phyloP scores from a whole-genome alignment of 495 filamentous ascomycete species.

The Annulohypoxylon stygium region DNA sequence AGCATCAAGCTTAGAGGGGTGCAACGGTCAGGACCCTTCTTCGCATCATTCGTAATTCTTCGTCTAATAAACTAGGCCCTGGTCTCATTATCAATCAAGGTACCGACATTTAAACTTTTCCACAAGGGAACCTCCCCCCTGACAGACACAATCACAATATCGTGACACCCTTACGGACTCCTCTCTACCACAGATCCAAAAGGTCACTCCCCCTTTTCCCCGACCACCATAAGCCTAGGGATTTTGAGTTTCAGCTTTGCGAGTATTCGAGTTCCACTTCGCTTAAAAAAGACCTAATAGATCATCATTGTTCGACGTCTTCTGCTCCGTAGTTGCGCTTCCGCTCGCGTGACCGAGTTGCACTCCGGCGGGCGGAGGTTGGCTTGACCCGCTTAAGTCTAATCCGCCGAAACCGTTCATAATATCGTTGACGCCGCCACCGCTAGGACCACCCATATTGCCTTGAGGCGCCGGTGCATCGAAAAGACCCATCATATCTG shows the following conservation, averaged over 20 bases:
- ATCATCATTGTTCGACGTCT: conserved; percentile 87
- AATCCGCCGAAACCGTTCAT: conserved; percentile 89
- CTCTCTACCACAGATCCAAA: conserved; percentile 33
- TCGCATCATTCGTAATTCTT: conserved; percentile 30
- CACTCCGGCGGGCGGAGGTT: conserved; percentile 68
- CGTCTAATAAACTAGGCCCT: conserved; percentile 29
- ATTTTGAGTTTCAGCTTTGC: conserved; percentile 15
- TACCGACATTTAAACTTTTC: conserved; percentile 21
- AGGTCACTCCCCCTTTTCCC: conserved; percentile 12
- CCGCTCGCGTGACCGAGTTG: conserved; percentile 59
- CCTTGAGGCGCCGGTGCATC: conserved; percentile 61
- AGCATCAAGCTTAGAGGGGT: not conserved
- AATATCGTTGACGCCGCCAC: conserved; percentile 68
- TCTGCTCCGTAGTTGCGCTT: conserved; percentile 45
- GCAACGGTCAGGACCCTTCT: conserved; percentile 8
- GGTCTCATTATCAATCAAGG: conserved; percentile 22
- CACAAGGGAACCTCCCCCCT: conserved; percentile 8
- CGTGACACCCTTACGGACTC: not conserved
- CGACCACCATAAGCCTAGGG: not conserved
- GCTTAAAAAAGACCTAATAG: conserved; percentile 86
- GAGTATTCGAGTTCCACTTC: not conserved
- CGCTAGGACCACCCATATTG: conserved; percentile 48
- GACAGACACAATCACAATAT: not conserved
- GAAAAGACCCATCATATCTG: conserved; percentile 92
- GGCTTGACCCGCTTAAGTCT: conserved; percentile 74